These are phyloP conservation scores for Pyrenophora graminea DNA, from an alignment of 2,329 filamentous ascomycete genomes.

Conservation along the genomic window DNA sequence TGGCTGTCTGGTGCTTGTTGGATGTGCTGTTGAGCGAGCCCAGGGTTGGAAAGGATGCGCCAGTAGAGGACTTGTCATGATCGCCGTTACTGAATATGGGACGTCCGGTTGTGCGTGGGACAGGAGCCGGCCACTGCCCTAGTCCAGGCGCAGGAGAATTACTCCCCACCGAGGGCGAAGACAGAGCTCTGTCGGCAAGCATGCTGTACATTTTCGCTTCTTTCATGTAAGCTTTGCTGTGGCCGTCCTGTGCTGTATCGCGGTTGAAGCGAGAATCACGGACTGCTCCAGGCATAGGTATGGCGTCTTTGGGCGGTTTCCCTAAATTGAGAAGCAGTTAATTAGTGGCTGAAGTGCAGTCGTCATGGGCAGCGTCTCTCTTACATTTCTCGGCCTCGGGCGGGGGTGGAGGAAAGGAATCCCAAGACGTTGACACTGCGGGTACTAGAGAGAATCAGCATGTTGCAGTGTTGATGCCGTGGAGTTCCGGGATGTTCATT, in stretches of 20 bases:
- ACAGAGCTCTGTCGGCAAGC: background rate
- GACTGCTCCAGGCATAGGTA: constrained; percentile 5
- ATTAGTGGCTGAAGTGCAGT: background rate
- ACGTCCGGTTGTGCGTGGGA: background rate
- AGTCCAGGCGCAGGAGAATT: background rate
- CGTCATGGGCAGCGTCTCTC: background rate
- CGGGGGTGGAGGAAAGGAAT: constrained; percentile 12
- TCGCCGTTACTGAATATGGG: background rate
- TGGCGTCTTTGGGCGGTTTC: constrained; percentile 9
- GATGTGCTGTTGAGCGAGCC: no score
- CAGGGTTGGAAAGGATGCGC: no score
- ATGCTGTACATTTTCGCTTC: background rate
- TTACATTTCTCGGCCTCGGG: constrained; percentile 14
- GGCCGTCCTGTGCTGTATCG: background rate
- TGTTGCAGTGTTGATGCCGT: no score
- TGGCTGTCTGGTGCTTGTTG: no score
- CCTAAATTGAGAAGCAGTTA: background rate
- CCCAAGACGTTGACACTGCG: constrained; percentile 1
- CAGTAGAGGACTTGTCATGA: no score
- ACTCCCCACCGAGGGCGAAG: background rate
- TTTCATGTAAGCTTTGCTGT: background rate
- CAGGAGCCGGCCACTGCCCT: background rate
- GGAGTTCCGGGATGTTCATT: no score
- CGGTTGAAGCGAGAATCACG: constrained; percentile 14
- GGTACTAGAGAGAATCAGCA: background rate